phyloP scores from a whole-genome alignment of 2,329 filamentous ascomycete genomes.

The Fusarium siculi region DNA sequence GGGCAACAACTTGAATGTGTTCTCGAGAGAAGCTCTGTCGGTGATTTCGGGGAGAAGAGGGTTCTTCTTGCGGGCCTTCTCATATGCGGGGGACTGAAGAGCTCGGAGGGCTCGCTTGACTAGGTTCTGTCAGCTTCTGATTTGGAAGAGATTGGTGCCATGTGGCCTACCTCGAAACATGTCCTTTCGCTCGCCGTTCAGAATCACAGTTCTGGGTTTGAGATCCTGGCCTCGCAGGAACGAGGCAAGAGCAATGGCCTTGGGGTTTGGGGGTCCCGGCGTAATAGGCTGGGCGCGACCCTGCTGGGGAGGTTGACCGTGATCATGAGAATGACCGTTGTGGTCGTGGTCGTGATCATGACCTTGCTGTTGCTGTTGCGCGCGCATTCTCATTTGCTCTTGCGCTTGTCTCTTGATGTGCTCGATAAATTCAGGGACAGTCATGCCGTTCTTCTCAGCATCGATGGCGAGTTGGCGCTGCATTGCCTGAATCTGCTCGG shows the following conservation, averaged over 20 bases:
- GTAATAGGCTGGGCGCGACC: conserved; percentile 74
- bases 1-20: conserved; percentile 93
- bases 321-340: conserved; percentile 30
- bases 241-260: conserved; percentile 87
- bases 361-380: conserved; percentile 54
- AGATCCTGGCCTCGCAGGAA: conserved; percentile 87
- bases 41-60: conserved; percentile 87
- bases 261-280: conserved; percentile 86
- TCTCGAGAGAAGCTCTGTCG: conserved; percentile 89
- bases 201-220: conserved; percentile 89
- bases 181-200: conserved; percentile 96
- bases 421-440: conserved; percentile 84
- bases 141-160: background rate
- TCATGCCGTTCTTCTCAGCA: conserved; percentile 85
- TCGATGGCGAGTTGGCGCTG: conserved; percentile 85
- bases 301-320: conserved; percentile 41
- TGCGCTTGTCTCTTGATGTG: conserved; percentile 68
- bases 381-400: conserved; percentile 62
- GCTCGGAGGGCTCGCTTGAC: conserved; percentile 96
- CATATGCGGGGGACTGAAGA: conserved; percentile 87
- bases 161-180: conserved; percentile 87
- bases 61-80: conserved; percentile 90
- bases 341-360: conserved; percentile 21
- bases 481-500: conserved; percentile 87
- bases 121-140: conserved; percentile 50